These are phyloP conservation scores for Ustilago esculenta DNA, from an alignment of 1,284 basidiomycete species.

Conservation along the genomic window DNA sequence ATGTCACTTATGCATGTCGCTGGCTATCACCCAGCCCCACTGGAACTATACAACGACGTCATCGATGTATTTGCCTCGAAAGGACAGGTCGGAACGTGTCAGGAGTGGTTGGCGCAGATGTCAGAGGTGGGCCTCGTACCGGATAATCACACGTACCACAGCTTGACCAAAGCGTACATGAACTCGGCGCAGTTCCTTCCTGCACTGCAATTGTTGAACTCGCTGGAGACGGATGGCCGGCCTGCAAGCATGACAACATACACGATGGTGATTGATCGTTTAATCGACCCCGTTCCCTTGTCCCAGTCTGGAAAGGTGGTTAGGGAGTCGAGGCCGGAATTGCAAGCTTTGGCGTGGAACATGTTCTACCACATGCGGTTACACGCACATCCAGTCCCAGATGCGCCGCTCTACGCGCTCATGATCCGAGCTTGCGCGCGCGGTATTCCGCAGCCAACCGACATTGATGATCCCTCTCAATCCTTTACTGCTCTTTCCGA, in stretches of 20 bases:
- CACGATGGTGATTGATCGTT: constrained; percentile 54
- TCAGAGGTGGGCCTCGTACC: constrained; percentile 28
- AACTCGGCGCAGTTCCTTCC: constrained; percentile 17
- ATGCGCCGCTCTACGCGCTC: constrained; percentile 77
- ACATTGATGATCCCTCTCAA: constrained; percentile 45
- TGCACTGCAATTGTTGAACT: constrained; percentile 50
- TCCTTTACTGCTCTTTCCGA: background rate
- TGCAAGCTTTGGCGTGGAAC: constrained; percentile 74
- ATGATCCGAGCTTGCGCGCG: constrained; percentile 89
- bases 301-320: background rate
- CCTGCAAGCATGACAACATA: constrained; percentile 61
- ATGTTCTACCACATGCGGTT: constrained; percentile 95
- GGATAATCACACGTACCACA: constrained; percentile 51
- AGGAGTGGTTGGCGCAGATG: constrained; percentile 34
- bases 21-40: constrained; percentile 21
- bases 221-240: constrained; percentile 38
- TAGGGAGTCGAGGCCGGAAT: constrained; percentile 29
- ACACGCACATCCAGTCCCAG: constrained; percentile 84
- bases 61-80: constrained; percentile 71
- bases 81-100: constrained; percentile 69
- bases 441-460: constrained; percentile 69
- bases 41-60: constrained; percentile 66
- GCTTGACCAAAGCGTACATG: constrained; percentile 55
- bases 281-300: constrained; percentile 18
- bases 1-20: constrained; percentile 37